Conservation (phyloP, 257 asterid species). For the Lantana camara region DNA sequence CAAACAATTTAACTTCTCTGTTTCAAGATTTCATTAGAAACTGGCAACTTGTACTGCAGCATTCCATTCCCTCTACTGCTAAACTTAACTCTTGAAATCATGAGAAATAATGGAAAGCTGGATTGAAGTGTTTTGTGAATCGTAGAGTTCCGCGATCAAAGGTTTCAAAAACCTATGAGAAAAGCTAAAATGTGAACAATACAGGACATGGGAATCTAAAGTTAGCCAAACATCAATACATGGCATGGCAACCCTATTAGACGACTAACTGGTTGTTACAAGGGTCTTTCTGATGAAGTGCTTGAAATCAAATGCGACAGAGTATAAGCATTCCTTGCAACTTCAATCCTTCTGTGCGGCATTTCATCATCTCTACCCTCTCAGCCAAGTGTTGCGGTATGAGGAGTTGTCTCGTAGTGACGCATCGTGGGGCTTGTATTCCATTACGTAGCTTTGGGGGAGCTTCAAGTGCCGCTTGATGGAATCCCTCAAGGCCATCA, state of each 20-base stretch:
- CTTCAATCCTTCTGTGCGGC: neutral
- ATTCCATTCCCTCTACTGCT: too few relatives aligned
- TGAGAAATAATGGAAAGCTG: neutral
- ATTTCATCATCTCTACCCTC: slow-evolving; percentile 49
- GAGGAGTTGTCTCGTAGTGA: slow-evolving; percentile 95
- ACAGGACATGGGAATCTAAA: neutral
- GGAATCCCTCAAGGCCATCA: slow-evolving; percentile 90
- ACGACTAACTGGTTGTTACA: neutral
- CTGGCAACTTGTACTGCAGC: neutral
- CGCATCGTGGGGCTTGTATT: slow-evolving; percentile 95
- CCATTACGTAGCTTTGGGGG: slow-evolving; percentile 89
- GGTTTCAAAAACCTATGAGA: neutral
- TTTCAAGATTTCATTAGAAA: neutral
- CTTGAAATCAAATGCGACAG: neutral
- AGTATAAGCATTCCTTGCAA: neutral
- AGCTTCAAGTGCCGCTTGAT: slow-evolving; percentile 90
- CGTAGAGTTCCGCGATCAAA: neutral
- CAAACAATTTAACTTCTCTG: too few relatives aligned
- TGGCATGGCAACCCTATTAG: neutral
- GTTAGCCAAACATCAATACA: slow-evolving; percentile 21
- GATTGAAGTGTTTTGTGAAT: neutral
- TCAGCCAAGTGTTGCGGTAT: slow-evolving; percentile 94
- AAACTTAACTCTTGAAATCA: too few relatives aligned
- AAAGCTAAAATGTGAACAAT: neutral
- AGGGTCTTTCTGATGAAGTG: slow-evolving; percentile 4